Percentiles rank a stretch among this genome's conserved stretches.
Evolutionary conservation across 2,329 filamentous ascomycete genomes (phyloP).

Genomic region (Aspergillus uvarum): DNA sequence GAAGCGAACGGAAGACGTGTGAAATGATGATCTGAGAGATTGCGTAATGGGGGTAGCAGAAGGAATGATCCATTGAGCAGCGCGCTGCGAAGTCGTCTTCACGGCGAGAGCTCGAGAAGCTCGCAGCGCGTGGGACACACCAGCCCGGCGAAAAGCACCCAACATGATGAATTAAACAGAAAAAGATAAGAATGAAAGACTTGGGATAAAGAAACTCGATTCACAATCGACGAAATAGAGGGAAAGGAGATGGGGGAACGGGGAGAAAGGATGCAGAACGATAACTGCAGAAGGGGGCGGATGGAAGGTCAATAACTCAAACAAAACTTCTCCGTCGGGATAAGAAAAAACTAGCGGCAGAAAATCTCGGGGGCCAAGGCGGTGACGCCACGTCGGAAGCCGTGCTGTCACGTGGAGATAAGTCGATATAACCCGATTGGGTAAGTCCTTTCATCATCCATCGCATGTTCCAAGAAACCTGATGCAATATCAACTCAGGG

Average conservation of each 20-base stretch:
- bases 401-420: background rate
- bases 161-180: constrained; percentile 34
- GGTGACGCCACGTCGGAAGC: background rate
- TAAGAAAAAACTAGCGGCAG: background rate
- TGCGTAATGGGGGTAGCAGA: constrained; percentile 18
- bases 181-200: background rate
- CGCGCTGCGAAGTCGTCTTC: constrained; percentile 28
- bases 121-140: constrained; percentile 39
- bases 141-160: constrained; percentile 40
- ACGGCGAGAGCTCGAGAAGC: constrained; percentile 30
- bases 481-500: too few species aligned
- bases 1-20: constrained; percentile 28
- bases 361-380: background rate
- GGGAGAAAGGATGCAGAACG: constrained; percentile 1
- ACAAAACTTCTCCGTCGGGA: background rate
- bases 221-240: background rate
- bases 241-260: constrained; percentile 8
- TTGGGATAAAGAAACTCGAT: background rate
- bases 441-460: background rate
- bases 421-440: background rate
- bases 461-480: too few species aligned
- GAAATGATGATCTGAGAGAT: constrained; percentile 31
- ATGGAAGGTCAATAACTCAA: background rate
- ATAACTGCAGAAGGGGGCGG: background rate
- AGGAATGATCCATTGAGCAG: constrained; percentile 29